Base-by-base conservation (phyloP, 345 rosid genomes). In the Firmiana major region DNA sequence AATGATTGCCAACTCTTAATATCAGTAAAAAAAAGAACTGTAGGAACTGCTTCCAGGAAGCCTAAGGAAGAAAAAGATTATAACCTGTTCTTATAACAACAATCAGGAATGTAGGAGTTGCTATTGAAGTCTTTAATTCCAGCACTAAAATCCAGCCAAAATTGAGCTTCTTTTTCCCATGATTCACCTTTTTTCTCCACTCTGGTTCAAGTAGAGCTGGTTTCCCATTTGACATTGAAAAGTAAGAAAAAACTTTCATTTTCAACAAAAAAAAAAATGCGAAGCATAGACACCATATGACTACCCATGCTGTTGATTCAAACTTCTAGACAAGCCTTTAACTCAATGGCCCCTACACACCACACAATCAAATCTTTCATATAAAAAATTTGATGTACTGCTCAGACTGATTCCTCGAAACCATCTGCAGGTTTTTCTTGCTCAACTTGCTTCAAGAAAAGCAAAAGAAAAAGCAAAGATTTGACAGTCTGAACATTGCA, bases 261-360 rank as follows among this genome's bases (percentile, higher is more conserved):
- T 43, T 51, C 19, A 51, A 36, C 24, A n/a, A 1, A 40, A 49
- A 54, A 22, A 10, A 26, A n/a, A n/a, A n/a, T n/a, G n/a, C n/a
- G n/a, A n/a, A n/a, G n/a, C n/a, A n/a, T n/a, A n/a, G n/a, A n/a
- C n/a, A n/a, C n/a, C 87, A 81, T 77, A 82, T 83, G 84, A 84
- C 60, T 38, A 46, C 82, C 89, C 89, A 84, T 83, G 79, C 86
- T 69, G 71, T 75, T 63, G 79, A 83, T 81, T 72, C 86, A 75
- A 63, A 65, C 76, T 48, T 46, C 75, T 74, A 74, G 21, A 51
- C 62, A 31, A 73, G 62, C 76, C 71, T 15, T 81, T 65, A 74
- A 75, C 68, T 75, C n/a, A 57, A 64, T 78, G 81, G 74, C 82
- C 79, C 66, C 51, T 76, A 81, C 1, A 31, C 34, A 72, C 86